Base-by-base conservation (phyloP, 2,329 filamentous ascomycete genomes). In the Arthroderma sp. region DNA sequence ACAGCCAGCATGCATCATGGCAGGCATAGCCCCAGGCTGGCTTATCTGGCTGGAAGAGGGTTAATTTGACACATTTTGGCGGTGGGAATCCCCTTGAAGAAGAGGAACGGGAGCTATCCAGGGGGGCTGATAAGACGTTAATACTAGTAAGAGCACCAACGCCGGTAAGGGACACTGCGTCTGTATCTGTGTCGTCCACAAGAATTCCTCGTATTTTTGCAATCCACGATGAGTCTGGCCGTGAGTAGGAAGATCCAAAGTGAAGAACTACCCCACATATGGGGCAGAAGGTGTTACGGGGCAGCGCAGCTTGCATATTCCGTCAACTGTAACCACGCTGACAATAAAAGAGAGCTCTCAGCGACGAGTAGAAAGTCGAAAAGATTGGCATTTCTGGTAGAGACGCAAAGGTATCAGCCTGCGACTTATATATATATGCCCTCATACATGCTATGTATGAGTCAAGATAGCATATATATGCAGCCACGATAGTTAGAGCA, bases 211-310 rank as follows among this genome's bases (percentile, higher is more conserved):
- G 44, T 36, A 42, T 15, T 28, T 42, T 34, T 10, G 39, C 33
- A 27, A 33, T 27, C 44, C 44, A 46, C 8, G 15, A 11, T 11
- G n/a, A 33, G 9, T 38, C 10, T n/a, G 30, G 28, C 41, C 4
- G 27, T 11, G 32, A 5, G 38, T 32, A 22, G 10, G 28, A 10
- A 29, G 11, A 29, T 15, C 31, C n/a, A 32, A 5, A 38, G 11
- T 43, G 32, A 38, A 42, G 44, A 22, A 46, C 32, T 5, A 46
- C 30, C 1, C 44, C 44, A 38, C 44, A 46, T 28, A 46, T 38
- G 15, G 44, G 44, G 39, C 44, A 46, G 33, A 42, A 38, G 6
- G 32, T 38, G 28, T 46, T 27, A 22, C 15, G 15, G 15, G 15
- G 15, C 15, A 22, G 15, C 15, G 15, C 15, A 22, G 15, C 15